Conservation (phyloP, 345 rosid genomes). For the Syzygium grande region DNA sequence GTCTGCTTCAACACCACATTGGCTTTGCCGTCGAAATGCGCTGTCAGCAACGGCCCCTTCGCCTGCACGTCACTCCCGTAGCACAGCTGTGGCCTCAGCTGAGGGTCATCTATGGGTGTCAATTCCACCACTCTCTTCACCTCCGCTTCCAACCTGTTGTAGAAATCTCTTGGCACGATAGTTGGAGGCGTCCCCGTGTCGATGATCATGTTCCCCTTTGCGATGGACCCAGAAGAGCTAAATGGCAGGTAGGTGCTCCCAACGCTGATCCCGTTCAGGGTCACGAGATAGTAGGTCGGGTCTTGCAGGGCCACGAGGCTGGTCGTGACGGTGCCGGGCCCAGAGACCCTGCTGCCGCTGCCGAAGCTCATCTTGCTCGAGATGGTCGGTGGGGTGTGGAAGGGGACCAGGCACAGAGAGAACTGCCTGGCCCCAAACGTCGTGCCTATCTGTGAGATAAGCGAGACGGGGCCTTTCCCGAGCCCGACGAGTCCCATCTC, state of each 20-base stretch:
- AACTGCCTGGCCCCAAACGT: slow-evolving; percentile 32
- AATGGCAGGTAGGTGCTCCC: slow-evolving; percentile 12
- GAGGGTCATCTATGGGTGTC: slow-evolving; percentile 11
- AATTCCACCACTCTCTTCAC: slow-evolving; percentile 7
- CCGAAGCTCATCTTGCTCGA: slow-evolving; percentile 55
- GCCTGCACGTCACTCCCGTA: slow-evolving; percentile 7
- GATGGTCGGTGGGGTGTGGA: slow-evolving; percentile 1
- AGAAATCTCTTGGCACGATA: slow-evolving; percentile 17
- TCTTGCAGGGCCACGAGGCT: slow-evolving; percentile 20
- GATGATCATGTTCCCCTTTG: slow-evolving; percentile 43
- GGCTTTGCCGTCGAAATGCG: slow-evolving; percentile 29
- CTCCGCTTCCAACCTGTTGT: slow-evolving; percentile 10
- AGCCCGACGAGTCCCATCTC: slow-evolving; percentile 55
- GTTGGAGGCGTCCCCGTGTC: slow-evolving; percentile 67
- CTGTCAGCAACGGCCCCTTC: slow-evolving; percentile 18
- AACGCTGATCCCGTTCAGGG: slow-evolving; percentile 34
- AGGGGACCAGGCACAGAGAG: slow-evolving; percentile 56
- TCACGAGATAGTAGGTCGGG: slow-evolving; percentile 39
- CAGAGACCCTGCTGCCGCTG: slow-evolving; percentile 26
- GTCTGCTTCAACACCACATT: slow-evolving; percentile 18
- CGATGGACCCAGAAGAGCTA: slow-evolving; percentile 3
- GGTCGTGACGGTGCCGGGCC: slow-evolving; percentile 27
- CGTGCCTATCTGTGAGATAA: slow-evolving; percentile 38
- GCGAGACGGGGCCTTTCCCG: slow-evolving; percentile 41
- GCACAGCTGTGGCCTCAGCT: slow-evolving; percentile 22